Percentiles rank a stretch among this genome's conserved stretches.
phyloP scores from a whole-genome alignment of 1,284 basidiomycete genomes.

The Erythrobasidium hasegawianum region DNA sequence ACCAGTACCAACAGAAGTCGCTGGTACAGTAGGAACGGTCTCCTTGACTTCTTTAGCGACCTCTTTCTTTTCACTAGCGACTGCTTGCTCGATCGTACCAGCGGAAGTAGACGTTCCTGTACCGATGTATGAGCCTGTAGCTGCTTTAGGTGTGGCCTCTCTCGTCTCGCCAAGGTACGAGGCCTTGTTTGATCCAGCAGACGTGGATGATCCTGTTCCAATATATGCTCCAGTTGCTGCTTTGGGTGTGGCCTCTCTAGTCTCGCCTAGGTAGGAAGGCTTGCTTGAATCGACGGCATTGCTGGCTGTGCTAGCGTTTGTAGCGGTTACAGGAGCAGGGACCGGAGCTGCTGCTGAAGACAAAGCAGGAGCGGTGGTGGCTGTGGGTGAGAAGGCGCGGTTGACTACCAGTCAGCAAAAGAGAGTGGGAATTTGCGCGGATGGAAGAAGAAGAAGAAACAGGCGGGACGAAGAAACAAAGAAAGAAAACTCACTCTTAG shows the following conservation, averaged over 20 bases:
- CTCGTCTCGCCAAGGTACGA: neutral
- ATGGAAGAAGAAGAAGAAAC: too few relatives aligned
- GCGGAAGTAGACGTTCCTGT: conserved; percentile 5
- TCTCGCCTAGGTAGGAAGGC: neutral
- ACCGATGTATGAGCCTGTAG: neutral
- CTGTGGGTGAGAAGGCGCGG: neutral
- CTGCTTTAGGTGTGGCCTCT: neutral
- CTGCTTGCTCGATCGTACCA: neutral
- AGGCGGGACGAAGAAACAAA: too few relatives aligned
- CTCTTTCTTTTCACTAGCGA: neutral
- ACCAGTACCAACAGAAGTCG: neutral
- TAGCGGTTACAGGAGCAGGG: too few relatives aligned
- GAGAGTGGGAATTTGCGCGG: too few relatives aligned
- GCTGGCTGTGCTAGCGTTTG: too few relatives aligned
- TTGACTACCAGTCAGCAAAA: too few relatives aligned
- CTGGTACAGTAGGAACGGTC: neutral
- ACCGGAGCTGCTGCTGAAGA: too few relatives aligned
- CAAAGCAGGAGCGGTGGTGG: neutral
- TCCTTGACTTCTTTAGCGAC: neutral
- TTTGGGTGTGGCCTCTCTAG: neutral
- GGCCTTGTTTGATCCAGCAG: conserved; percentile 5
- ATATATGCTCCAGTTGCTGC: neutral
- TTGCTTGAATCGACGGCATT: neutral
- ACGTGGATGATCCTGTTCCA: conserved; percentile 1
- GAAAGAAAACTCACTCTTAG: neutral